Percentiles rank a stretch among this genome's conserved stretches.
Evolutionary conservation across 2,329 filamentous ascomycete genomes (phyloP).

Genomic region (Grosmannia serpens): DNA sequence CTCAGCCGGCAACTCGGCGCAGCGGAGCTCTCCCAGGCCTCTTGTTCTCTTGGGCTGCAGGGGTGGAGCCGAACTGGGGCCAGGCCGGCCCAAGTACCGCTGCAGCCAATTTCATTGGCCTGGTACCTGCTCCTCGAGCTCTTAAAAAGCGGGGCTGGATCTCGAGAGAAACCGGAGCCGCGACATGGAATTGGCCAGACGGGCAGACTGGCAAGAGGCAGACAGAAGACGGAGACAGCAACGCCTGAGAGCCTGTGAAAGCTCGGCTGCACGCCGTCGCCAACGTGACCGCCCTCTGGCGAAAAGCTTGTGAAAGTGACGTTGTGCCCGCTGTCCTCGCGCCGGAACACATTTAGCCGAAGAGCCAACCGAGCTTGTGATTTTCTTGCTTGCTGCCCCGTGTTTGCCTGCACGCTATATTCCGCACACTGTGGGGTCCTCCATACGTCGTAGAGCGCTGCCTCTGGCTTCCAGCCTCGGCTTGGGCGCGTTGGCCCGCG

Average conservation of each 20-base stretch:
- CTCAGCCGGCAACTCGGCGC: conserved; percentile 9
- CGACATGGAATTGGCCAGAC: background rate
- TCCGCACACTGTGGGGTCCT: background rate
- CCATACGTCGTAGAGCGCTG: background rate
- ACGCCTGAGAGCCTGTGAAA: background rate
- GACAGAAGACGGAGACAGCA: background rate
- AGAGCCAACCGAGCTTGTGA: conserved; percentile 44
- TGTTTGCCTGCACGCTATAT: background rate
- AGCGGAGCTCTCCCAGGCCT: conserved; percentile 5
- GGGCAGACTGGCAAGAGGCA: background rate
- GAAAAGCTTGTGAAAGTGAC: conserved; percentile 10
- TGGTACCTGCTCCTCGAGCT: background rate
- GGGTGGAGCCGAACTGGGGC: background rate
- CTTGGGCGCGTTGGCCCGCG: background rate
- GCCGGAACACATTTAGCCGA: conserved; percentile 27
- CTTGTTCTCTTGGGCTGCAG: background rate
- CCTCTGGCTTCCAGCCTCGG: background rate
- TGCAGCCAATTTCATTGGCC: background rate
- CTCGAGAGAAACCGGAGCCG: background rate
- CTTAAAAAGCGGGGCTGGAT: background rate
- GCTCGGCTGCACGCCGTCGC: background rate
- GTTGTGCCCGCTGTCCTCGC: background rate
- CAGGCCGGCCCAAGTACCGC: background rate
- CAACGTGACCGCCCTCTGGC: background rate
- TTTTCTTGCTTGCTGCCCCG: conserved; percentile 20